phyloP scores from a whole-genome alignment of 306 rosid species.

The Inga leiocalycina region DNA sequence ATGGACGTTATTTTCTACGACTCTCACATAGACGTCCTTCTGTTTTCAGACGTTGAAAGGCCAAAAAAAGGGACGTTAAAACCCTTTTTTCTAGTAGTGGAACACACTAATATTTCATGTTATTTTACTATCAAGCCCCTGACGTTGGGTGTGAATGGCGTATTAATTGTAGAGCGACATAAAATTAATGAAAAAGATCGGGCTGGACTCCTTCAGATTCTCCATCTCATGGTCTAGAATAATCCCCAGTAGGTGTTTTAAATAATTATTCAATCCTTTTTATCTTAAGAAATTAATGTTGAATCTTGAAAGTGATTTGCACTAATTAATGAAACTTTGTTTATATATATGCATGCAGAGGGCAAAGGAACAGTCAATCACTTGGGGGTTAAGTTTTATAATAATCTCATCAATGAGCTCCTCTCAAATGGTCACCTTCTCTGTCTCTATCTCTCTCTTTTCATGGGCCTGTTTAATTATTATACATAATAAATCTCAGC shows the following conservation, averaged over 20 bases:
- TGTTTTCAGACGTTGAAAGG: too few relatives aligned
- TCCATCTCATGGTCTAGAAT: conserved; percentile 66
- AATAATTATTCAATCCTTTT: neutral
- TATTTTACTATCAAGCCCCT: too few relatives aligned
- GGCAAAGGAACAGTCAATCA: conserved; percentile 37
- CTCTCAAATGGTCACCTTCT: conserved; percentile 43
- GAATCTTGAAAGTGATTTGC: neutral
- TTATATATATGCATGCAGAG: conserved; percentile 29
- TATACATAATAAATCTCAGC: neutral
- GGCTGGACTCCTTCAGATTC: conserved; percentile 56
- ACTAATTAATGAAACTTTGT: too few relatives aligned
- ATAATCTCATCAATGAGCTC: conserved; percentile 51
- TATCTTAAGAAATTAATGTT: neutral
- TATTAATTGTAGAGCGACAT: conserved; percentile 42
- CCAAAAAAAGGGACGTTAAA: too few relatives aligned
- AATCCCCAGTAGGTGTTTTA: conserved; percentile 44
- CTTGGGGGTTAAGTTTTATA: conserved; percentile 56
- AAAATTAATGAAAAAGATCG: conserved; percentile 48
- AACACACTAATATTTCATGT: too few relatives aligned
- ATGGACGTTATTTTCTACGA: too few relatives aligned
- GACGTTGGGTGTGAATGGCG: neutral
- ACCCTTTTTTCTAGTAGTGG: too few relatives aligned
- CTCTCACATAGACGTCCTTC: too few relatives aligned
- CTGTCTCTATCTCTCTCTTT: neutral
- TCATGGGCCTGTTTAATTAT: neutral